Evolutionary conservation across 1,284 basidiomycete genomes (phyloP).

Genomic region (Bjerkandera adusta): DNA sequence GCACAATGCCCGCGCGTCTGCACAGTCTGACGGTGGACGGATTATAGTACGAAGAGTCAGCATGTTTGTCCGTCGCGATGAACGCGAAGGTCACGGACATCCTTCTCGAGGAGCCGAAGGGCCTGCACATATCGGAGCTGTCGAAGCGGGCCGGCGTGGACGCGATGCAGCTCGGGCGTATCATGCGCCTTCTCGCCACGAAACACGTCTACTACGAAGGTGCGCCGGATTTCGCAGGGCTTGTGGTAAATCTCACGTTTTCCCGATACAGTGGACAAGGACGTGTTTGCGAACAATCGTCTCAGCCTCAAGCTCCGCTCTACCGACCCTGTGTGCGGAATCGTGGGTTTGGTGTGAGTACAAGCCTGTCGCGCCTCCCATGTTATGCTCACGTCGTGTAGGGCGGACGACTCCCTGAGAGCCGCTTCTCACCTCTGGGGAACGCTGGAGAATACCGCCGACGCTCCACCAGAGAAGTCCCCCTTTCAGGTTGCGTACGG

Average conservation of each 20-base stretch:
- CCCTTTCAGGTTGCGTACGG: background rate
- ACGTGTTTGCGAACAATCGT: slow-evolving; percentile 27
- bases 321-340: slow-evolving; percentile 12
- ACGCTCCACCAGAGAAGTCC: background rate
- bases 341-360: slow-evolving; percentile 12
- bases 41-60: slow-evolving; percentile 4
- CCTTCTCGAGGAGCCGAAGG: slow-evolving; percentile 28
- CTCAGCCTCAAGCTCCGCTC: slow-evolving; percentile 18
- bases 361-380: slow-evolving; percentile 8
- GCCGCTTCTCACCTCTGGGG: background rate
- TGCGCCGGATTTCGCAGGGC: slow-evolving; percentile 12
- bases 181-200: slow-evolving; percentile 35
- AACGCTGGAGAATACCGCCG: background rate
- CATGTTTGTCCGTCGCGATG: slow-evolving; percentile 16
- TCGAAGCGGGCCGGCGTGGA: slow-evolving; percentile 27
- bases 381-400: background rate
- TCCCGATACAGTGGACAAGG: slow-evolving; percentile 13
- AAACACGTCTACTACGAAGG: slow-evolving; percentile 39
- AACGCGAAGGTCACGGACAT: slow-evolving; percentile 32
- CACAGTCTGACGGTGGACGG: no score
- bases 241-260: background rate
- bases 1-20: background rate
- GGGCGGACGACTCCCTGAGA: slow-evolving; percentile 15
- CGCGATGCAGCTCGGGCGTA: slow-evolving; percentile 31
- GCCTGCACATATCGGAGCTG: slow-evolving; percentile 32